Evolutionary conservation across 352 stramenopile genomes (phyloP).

Genomic region (Globisporangium acanthophoron): DNA sequence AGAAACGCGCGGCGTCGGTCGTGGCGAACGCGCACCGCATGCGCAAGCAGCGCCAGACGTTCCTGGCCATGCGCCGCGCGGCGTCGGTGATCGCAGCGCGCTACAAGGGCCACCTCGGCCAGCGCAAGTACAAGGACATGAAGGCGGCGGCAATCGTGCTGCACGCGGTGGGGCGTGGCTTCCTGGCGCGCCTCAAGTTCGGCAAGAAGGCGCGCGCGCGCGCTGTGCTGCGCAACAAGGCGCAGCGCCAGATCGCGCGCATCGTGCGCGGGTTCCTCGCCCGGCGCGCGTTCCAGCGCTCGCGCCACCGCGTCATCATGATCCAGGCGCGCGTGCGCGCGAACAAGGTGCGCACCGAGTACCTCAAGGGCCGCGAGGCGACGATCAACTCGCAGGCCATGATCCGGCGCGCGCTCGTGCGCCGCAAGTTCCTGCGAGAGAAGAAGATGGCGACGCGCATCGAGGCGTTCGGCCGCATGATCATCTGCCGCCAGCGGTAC

Average conservation of each 20-base stretch:
- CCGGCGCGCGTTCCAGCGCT: slow-evolving; percentile 40
- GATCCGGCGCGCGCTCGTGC: slow-evolving; percentile 76
- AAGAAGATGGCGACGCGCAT: slow-evolving; percentile 88
- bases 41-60: slow-evolving; percentile 52
- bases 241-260: slow-evolving; percentile 73
- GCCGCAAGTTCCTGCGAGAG: slow-evolving; percentile 72
- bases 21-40: slow-evolving; percentile 72
- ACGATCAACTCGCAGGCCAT: slow-evolving; percentile 88
- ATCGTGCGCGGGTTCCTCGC: slow-evolving; percentile 70
- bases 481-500: slow-evolving; percentile 71
- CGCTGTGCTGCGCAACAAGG: slow-evolving; percentile 66
- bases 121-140: slow-evolving; percentile 64
- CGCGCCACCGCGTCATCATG: slow-evolving; percentile 70
- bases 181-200: slow-evolving; percentile 78
- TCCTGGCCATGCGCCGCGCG: slow-evolving; percentile 55
- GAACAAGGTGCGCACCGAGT: slow-evolving; percentile 83
- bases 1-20: slow-evolving; percentile 63
- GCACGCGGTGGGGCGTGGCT: slow-evolving; percentile 74
- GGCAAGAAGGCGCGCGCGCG: slow-evolving; percentile 81
- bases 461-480: slow-evolving; percentile 76
- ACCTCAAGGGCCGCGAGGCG: slow-evolving; percentile 79
- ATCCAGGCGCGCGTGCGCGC: slow-evolving; percentile 83
- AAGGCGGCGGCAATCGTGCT: slow-evolving; percentile 67
- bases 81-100: slow-evolving; percentile 64
- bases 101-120: slow-evolving; percentile 66